Evolutionary conservation across 2,329 filamentous ascomycete species (phyloP).

Genomic region (Colletotrichum liaoningense): DNA sequence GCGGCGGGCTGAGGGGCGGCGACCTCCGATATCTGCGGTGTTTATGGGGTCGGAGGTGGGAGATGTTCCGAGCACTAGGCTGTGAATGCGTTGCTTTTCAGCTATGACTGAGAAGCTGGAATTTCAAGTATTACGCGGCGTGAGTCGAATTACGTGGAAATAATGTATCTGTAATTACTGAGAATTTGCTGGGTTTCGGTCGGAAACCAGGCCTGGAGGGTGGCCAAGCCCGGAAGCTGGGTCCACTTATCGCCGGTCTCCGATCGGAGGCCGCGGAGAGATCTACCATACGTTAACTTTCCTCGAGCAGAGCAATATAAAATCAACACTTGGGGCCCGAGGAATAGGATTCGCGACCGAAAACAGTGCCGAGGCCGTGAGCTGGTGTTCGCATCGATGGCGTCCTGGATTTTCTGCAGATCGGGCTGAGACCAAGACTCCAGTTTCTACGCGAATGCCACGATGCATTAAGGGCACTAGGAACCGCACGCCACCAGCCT

Average conservation of each 20-base stretch:
- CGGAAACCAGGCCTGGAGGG: too few species aligned
- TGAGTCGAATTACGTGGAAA: neutral
- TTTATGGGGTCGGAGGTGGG: neutral
- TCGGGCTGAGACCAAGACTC: too few species aligned
- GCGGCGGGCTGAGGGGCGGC: slow-evolving; percentile 13
- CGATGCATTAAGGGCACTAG: too few species aligned
- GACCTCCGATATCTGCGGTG: slow-evolving; percentile 34
- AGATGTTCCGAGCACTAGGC: neutral
- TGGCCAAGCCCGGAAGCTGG: neutral
- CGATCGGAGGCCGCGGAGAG: neutral
- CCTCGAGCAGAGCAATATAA: neutral
- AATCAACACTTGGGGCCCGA: too few species aligned
- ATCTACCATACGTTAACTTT: neutral
- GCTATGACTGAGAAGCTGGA: neutral
- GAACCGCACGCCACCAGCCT: too few species aligned
- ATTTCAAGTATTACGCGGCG: too few species aligned
- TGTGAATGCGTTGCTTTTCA: neutral
- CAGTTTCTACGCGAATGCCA: too few species aligned
- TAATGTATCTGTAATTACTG: too few species aligned
- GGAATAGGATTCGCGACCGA: too few species aligned
- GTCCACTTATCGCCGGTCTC: neutral
- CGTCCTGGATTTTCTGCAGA: too few species aligned
- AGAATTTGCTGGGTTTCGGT: neutral
- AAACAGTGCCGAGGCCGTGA: too few species aligned
- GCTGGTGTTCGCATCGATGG: too few species aligned